Conservation (phyloP, 73 alveolate species). For the Symbiodinium natans region DNA sequence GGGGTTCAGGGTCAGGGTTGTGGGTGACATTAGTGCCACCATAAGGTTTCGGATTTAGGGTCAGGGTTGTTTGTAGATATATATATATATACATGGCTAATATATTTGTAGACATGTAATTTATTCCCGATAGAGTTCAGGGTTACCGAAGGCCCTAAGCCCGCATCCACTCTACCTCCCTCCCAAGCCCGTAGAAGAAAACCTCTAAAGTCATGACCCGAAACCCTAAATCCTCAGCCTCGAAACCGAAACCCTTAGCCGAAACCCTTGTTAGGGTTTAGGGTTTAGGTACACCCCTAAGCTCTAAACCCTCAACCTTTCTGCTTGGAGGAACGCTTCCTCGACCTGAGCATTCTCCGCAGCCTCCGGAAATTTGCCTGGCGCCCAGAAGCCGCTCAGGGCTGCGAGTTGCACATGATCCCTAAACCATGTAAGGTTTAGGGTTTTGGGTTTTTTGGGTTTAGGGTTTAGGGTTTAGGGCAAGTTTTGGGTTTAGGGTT, state of each 20-base stretch:
- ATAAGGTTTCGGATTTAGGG: too few species aligned
- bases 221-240: neutral
- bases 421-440: neutral
- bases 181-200: neutral
- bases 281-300: too few species aligned
- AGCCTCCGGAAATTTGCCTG: constrained; percentile 76
- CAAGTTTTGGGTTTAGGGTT: neutral
- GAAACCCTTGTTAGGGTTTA: neutral
- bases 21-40: too few species aligned
- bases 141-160: too few species aligned
- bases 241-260: neutral
- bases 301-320: neutral
- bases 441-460: neutral
- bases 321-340: constrained; percentile 43
- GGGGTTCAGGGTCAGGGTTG: too few species aligned
- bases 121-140: too few species aligned
- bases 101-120: too few species aligned
- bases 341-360: constrained; percentile 55
- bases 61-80: too few species aligned
- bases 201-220: neutral
- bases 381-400: neutral
- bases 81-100: too few species aligned
- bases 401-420: too few species aligned
- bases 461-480: neutral
- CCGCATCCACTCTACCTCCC: too few species aligned